Evolutionary conservation across 768 basidiomycete genomes (phyloP), one percentile per base, ranked within the genome.

Genomic region (Erythrobasidium yunnanense): DNA sequence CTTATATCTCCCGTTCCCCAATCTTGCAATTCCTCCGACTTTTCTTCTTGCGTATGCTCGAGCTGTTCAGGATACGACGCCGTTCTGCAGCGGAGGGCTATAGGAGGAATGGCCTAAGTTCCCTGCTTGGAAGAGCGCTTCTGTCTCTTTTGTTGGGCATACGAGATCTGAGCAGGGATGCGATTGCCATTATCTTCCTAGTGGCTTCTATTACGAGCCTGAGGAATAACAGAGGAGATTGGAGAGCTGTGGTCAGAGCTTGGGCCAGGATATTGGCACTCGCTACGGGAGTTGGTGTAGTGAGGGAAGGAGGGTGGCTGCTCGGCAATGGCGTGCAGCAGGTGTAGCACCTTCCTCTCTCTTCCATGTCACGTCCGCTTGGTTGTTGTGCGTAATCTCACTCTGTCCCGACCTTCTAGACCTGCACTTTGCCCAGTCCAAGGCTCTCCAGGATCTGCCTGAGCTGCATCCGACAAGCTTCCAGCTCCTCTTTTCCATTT

Each of bases 191-290:
- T 49, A 30, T 63, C 47, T 63, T 63, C 47, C 47, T 63, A n/a
- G 60, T 38, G 2, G 60, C 46, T 4, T 46, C 60, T 6, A 33
- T 63, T 15, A 49, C 60, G 29, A 49, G 45, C 30, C 30, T 63
- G 23, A 27, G 60, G 30, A 63, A 25, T 23, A 32, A 25, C 2
- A 49, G 60, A 51, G 60, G 60, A n/a, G 60, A 63, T 25, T 63
- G 60, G 60, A 63, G 60, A 51, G 60, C 60, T 17, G 60, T 63
- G 47, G 52, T 63, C 47, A 49, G 60, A 30, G 42, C 60, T 18
- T 63, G 60, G 60, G 46, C 60, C n/a, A 49, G 60, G 32, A 63
- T 63, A 2, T 51, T 63, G 60, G 60, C 60, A 4, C 32, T 63
- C 47, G 60, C 60, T 30, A 63, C 32, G 47, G 60, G 60, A 6